Evolutionary conservation across 1,284 basidiomycete species (phyloP).

Genomic region (Trametes hirsuta): DNA sequence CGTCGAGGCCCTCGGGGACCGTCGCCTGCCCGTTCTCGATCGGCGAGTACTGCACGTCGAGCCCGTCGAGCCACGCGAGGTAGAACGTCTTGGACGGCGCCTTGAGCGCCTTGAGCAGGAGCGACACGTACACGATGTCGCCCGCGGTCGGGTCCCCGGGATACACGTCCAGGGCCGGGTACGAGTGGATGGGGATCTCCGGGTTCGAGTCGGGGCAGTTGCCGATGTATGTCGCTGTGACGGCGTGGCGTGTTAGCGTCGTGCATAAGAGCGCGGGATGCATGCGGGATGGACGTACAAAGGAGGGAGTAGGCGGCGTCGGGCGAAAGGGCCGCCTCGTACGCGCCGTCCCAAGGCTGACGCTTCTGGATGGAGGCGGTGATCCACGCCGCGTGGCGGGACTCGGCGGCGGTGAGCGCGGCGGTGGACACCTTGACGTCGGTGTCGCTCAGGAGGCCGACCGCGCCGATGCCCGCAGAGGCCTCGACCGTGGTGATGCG

Average conservation of each 20-base stretch:
- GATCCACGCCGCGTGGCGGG: constrained; percentile 56
- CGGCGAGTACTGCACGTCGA: constrained; percentile 19
- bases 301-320: constrained; percentile 39
- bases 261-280: neutral
- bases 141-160: constrained; percentile 29
- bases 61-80: constrained; percentile 27
- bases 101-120: constrained; percentile 17
- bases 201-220: constrained; percentile 46
- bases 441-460: constrained; percentile 21
- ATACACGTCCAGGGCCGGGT: constrained; percentile 39
- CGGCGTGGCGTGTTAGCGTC: neutral
- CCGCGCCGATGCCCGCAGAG: constrained; percentile 54
- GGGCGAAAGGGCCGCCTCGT: constrained; percentile 54
- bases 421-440: neutral
- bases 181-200: constrained; percentile 41
- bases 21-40: constrained; percentile 23
- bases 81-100: constrained; percentile 15
- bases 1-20: constrained; percentile 24
- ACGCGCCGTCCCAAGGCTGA: constrained; percentile 59
- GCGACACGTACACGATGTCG: constrained; percentile 34
- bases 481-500: constrained; percentile 56
- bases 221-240: constrained; percentile 21
- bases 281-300: constrained; percentile 11
- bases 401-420: constrained; percentile 47
- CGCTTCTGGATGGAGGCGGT: constrained; percentile 46